These are phyloP conservation scores for Peniophora sp. DNA, from an alignment of 1,284 basidiomycete genomes.

Conservation along the genomic window DNA sequence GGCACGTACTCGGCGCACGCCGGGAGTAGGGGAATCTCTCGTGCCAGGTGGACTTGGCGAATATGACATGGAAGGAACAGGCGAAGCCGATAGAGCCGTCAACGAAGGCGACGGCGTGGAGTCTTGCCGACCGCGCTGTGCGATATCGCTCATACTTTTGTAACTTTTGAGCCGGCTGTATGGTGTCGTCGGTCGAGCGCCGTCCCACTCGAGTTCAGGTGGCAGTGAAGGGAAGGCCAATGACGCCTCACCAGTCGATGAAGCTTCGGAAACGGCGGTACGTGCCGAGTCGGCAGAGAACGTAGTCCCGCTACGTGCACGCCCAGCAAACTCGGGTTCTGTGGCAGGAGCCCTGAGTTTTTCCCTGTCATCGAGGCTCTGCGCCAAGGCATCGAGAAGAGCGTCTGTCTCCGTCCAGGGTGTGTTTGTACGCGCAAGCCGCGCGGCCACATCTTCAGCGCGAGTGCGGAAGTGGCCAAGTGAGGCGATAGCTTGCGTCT, in stretches of 20 bases:
- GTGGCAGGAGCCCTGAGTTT: constrained; percentile 6
- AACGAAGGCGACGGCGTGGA: neutral
- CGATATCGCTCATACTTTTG: constrained; percentile 14
- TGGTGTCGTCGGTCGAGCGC: neutral
- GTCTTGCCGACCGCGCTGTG: neutral
- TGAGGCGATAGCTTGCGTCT: constrained; percentile 34
- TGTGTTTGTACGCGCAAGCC: constrained; percentile 37
- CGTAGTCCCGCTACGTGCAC: constrained; percentile 10
- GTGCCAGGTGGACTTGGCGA: too few species aligned
- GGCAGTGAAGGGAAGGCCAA: too few species aligned
- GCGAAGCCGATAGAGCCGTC: constrained; percentile 16
- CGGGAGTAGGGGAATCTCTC: neutral
- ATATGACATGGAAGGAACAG: constrained; percentile 4
- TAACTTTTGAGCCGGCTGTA: constrained; percentile 9
- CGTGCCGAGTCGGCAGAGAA: constrained; percentile 6
- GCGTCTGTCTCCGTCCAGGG: constrained; percentile 23
- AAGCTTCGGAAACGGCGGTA: constrained; percentile 4
- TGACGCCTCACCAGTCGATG: too few species aligned
- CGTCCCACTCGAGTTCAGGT: neutral
- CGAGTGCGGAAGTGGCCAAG: constrained; percentile 41
- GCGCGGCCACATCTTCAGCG: constrained; percentile 39
- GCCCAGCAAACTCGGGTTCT: constrained; percentile 1
- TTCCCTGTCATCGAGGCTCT: constrained; percentile 36
- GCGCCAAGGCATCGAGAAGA: constrained; percentile 28
- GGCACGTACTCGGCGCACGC: neutral